Evolutionary conservation across 2,329 filamentous ascomycete genomes (phyloP).

Genomic region (Nothophaeocryptopus gaeumannii): DNA sequence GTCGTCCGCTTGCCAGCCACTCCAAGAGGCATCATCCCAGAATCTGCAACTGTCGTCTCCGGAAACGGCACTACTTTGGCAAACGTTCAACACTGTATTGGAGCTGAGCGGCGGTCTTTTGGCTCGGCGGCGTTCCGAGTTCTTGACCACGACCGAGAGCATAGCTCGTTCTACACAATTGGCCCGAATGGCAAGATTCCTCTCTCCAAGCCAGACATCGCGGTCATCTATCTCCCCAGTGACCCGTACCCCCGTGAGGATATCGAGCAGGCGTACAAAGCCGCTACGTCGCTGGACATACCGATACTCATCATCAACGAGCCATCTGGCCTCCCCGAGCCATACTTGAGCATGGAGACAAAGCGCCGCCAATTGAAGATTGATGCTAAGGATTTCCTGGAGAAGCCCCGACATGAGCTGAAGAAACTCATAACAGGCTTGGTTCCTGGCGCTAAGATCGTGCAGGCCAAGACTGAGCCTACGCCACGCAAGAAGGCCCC

Average conservation of each 20-base stretch:
- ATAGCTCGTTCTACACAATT: constrained; percentile 17
- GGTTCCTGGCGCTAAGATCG: background rate
- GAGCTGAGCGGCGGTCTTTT: constrained; percentile 9
- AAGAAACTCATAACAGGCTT: background rate
- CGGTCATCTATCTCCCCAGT: constrained; percentile 12
- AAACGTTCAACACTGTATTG: constrained; percentile 24
- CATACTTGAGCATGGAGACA: background rate
- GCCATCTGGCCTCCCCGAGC: background rate
- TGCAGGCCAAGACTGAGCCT: background rate
- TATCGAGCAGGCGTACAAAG: too few relatives aligned
- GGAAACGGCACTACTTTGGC: constrained; percentile 16
- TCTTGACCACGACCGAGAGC: constrained; percentile 16
- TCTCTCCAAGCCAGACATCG: constrained; percentile 16
- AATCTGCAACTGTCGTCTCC: constrained; percentile 17
- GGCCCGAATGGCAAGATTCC: constrained; percentile 17
- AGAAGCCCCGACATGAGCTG: constrained; percentile 1
- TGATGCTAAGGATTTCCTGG: constrained; percentile 1
- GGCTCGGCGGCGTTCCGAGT: constrained; percentile 13
- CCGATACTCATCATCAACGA: constrained; percentile 9
- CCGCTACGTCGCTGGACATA: too few relatives aligned
- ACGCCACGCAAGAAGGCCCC: background rate
- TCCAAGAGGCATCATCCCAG: constrained; percentile 15
- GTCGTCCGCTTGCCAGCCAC: constrained; percentile 21
- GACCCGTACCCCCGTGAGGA: too few relatives aligned
- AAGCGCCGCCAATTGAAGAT: background rate